A percentile compares a stretch with the other conserved stretches of the same genome.
Evolutionary conservation across 1,139 yeast species (phyloP).

Genomic region (Nakaseomyces bracarensis): DNA sequence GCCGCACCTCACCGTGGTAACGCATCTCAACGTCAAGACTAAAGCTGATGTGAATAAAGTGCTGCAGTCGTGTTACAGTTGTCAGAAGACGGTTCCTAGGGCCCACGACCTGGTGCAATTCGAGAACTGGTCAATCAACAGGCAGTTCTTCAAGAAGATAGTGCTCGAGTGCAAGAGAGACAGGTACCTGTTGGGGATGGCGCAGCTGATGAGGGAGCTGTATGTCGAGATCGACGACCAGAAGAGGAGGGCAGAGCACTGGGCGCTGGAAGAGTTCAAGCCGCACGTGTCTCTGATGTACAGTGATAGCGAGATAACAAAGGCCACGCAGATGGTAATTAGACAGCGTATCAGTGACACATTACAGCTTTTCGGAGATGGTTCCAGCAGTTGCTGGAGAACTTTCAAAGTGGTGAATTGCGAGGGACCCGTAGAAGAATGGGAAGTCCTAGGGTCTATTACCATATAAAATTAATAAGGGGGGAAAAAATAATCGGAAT

Average conservation of each 20-base stretch:
- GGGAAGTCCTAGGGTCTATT: constrained; percentile 52
- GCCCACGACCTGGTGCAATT: constrained; percentile 33
- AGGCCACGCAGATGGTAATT: constrained; percentile 59
- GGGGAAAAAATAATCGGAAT: too few relatives aligned
- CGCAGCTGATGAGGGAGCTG: constrained; percentile 61
- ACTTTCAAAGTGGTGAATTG: constrained; percentile 61
- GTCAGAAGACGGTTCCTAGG: neutral
- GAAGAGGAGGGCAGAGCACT: constrained; percentile 27
- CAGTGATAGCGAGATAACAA: constrained; percentile 58
- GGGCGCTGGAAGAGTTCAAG: constrained; percentile 52
- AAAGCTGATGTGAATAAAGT: constrained; percentile 53
- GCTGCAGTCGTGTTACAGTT: constrained; percentile 46
- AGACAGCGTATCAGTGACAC: constrained; percentile 64
- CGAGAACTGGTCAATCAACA: constrained; percentile 32
- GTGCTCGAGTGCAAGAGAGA: constrained; percentile 49
- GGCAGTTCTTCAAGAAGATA: constrained; percentile 52
- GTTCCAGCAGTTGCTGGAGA: constrained; percentile 29
- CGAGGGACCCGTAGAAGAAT: constrained; percentile 66
- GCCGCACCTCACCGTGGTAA: constrained; percentile 72
- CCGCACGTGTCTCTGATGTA: constrained; percentile 74
- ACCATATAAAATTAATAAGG: neutral
- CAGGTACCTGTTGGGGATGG: constrained; percentile 55
- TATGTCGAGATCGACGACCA: constrained; percentile 39
- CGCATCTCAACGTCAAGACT: constrained; percentile 45
- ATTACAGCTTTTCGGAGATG: constrained; percentile 37